phyloP scores from a whole-genome alignment of 177 flowering plant species.

The Telopea speciosissima region DNA sequence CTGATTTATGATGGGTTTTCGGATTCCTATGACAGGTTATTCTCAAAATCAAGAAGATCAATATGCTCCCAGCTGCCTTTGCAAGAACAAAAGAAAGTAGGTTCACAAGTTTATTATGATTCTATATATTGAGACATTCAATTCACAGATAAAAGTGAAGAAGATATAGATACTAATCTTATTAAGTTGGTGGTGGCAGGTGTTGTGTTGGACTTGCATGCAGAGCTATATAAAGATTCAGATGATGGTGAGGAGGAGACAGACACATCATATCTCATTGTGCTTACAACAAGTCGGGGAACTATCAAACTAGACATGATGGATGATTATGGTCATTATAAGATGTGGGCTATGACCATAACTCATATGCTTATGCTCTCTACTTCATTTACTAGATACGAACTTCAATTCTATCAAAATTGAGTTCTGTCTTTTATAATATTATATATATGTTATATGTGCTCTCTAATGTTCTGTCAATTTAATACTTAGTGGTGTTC shows the following conservation, averaged over 20 bases:
- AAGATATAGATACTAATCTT: background rate
- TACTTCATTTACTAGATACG: conserved; percentile 46
- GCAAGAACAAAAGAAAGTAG: conserved; percentile 55
- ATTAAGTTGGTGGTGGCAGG: conserved; percentile 39
- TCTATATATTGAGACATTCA: background rate
- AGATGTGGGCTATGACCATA: conserved; percentile 61
- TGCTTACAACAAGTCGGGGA: conserved; percentile 56
- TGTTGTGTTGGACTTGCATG: conserved; percentile 50
- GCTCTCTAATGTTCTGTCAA: conserved; percentile 1
- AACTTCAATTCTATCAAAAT: conserved; percentile 43
- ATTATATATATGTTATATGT: background rate
- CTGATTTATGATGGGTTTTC: background rate
- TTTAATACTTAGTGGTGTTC: background rate
- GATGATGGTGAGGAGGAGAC: conserved; percentile 26
- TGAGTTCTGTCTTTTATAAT: conserved; percentile 9
- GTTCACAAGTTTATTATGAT: conserved; percentile 14
- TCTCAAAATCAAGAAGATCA: conserved; percentile 48
- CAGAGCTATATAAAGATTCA: conserved; percentile 53
- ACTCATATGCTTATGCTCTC: conserved; percentile 74
- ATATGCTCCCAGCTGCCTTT: conserved; percentile 36
- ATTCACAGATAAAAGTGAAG: background rate
- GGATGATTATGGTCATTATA: conserved; percentile 51
- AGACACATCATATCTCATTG: conserved; percentile 48
- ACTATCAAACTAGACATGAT: conserved; percentile 71
- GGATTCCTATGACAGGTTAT: conserved; percentile 42